Evolutionary conservation across 192 early-diverging fungal genomes (phyloP), one percentile per base, ranked within the genome.

Genomic region (Coemansia sp.): DNA sequence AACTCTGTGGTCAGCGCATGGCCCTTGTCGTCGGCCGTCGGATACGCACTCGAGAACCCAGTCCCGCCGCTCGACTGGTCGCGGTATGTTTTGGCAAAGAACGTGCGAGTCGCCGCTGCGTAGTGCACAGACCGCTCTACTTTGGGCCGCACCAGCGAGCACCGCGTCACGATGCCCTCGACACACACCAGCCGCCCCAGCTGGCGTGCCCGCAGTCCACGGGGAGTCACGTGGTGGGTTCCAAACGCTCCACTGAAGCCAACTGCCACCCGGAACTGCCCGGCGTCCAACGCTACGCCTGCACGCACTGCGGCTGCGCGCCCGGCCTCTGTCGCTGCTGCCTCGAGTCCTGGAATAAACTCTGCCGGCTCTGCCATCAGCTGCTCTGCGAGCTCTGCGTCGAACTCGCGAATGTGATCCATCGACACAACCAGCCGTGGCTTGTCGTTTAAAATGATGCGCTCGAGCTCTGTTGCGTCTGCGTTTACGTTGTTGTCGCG

Each of bases 81-180:
- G 23, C 83, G 68, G 73, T 99, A 99, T 43, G 87, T 89, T 35
- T 91, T 87, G n/a, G 86, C 73, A 64, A 88, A 88, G 75, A 94
- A 96, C 37, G 85, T 72, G 41, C 88, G 81, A 5, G 91, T 92
- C 45, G 87, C 89, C 61, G 93, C 95, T 62, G 89, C 90, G 65
- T 95, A 97, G 73, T 99, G 97, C 45, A 99, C 90, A 27, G 88
- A 91, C 51, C 87, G 85, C 26, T 90, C 83, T 1, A 99, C 89
- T 69, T 99, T 99, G 54, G 96, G 96, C 24, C 97, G 80, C 3
- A 99, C 97, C 50, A 98, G 85, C 22, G 95, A 97, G 73, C 97
- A 99, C 63, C 92, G 88, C 12, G 97, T 98, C 22, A 99, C 96
- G 64, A 99, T 99, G 50, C 94, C 97, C 79, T 99, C 96, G 22